phyloP scores from a whole-genome alignment of 768 basidiomycete species.

The Terana coerulea region DNA sequence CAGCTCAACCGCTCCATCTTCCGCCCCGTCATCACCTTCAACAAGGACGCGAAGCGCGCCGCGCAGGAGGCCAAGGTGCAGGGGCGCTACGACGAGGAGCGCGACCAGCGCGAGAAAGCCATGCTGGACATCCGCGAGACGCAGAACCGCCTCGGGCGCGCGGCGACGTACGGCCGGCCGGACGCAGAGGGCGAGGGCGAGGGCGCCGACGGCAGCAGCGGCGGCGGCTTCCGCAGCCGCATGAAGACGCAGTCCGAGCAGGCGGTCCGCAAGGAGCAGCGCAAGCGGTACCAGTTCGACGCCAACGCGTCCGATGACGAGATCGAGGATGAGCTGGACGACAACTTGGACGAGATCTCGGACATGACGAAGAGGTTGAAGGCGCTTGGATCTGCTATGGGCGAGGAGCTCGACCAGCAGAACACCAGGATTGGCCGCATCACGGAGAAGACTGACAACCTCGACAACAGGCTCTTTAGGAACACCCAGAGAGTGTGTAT shows the following conservation, averaged over 20 bases:
- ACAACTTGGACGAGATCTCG: conserved; percentile 83
- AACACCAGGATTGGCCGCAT: conserved; percentile 76
- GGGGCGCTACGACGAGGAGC: conserved; percentile 85
- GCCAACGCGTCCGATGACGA: conserved; percentile 88
- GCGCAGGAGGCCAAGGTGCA: conserved; percentile 83
- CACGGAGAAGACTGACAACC: conserved; percentile 67
- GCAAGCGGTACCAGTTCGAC: conserved; percentile 90
- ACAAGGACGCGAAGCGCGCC: conserved; percentile 87
- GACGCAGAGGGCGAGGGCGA: conserved; percentile 36
- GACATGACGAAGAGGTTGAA: conserved; percentile 76
- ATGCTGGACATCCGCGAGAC: conserved; percentile 84
- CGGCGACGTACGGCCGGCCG: conserved; percentile 54
- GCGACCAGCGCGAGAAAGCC: conserved; percentile 76
- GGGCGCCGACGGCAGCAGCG: conserved; percentile 33
- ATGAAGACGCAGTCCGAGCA: conserved; percentile 49
- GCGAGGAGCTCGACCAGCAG: conserved; percentile 85
- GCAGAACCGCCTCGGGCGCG: conserved; percentile 80
- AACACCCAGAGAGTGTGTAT: conserved; percentile 76
- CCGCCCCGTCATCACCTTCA: conserved; percentile 85
- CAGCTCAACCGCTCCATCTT: conserved; percentile 95
- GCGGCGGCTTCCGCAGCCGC: conserved; percentile 29
- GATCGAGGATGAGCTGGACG: conserved; percentile 90
- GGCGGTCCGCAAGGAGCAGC: conserved; percentile 57
- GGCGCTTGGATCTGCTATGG: conserved; percentile 76
- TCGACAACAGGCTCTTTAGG: conserved; percentile 73